Conservation (phyloP, 1,284 basidiomycete species). For the Lentinula novae-zelandiae region DNA sequence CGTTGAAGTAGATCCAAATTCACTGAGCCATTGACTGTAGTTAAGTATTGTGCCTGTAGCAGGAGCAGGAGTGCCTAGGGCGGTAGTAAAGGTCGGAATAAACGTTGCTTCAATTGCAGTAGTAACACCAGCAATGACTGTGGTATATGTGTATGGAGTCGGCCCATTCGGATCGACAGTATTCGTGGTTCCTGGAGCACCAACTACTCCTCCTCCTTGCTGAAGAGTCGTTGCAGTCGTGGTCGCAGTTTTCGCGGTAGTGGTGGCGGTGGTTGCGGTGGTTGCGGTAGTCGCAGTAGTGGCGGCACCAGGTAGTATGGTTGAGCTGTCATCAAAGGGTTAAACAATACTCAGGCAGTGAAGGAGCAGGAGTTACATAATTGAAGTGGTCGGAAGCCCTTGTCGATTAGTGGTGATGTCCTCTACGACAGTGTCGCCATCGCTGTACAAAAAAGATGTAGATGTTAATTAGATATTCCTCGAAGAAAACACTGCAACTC, state of each 20-base stretch:
- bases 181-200: conserved; percentile 43
- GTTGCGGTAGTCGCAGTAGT: conserved; percentile 23
- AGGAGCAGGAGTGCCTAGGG: conserved; percentile 30
- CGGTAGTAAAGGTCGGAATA: conserved; percentile 49
- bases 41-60: conserved; percentile 49
- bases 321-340: conserved; percentile 18
- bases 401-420: conserved; percentile 40
- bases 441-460: conserved; percentile 27
- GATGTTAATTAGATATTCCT: neutral
- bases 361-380: conserved; percentile 35
- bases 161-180: conserved; percentile 27
- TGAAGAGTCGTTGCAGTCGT: conserved; percentile 18
- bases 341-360: neutral
- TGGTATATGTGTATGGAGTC: conserved; percentile 57
- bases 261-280: conserved; percentile 20
- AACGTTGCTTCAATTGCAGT: conserved; percentile 45
- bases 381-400: conserved; percentile 40
- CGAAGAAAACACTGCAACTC: conserved; percentile 20
- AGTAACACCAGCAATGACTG: conserved; percentile 51
- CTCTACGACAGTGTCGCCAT: conserved; percentile 53
- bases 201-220: conserved; percentile 53
- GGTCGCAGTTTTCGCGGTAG: conserved; percentile 22
- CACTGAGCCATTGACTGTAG: conserved; percentile 50
- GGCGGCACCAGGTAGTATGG: conserved; percentile 22
- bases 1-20: conserved; percentile 38